These are phyloP conservation scores for Reticulascus tulasneorum DNA, from an alignment of 2,329 filamentous ascomycete species.

Conservation along the genomic window DNA sequence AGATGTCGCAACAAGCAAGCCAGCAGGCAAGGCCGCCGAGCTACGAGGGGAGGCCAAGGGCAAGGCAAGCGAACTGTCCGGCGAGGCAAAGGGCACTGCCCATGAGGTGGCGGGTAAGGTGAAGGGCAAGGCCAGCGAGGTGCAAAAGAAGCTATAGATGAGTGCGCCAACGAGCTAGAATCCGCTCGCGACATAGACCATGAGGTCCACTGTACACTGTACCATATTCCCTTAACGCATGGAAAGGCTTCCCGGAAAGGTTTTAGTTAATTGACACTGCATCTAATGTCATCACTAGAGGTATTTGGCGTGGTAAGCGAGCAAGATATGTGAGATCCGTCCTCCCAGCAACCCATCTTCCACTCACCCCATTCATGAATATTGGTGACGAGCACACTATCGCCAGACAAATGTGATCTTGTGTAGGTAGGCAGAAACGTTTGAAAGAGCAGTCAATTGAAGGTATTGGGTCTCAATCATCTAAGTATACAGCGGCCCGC, in stretches of 20 bases:
- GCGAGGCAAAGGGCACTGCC: slow-evolving; percentile 28
- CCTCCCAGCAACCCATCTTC: too few relatives aligned
- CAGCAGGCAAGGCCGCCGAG: slow-evolving; percentile 31
- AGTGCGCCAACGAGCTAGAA: background rate
- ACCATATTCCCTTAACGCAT: slow-evolving; percentile 8
- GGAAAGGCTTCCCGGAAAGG: slow-evolving; percentile 5
- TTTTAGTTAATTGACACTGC: slow-evolving; percentile 5
- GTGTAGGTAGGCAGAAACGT: too few relatives aligned
- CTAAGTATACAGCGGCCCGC: too few relatives aligned
- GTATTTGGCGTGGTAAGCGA: too few relatives aligned
- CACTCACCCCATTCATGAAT: too few relatives aligned
- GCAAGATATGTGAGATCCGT: too few relatives aligned
- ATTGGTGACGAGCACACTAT: too few relatives aligned
- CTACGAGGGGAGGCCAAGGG: slow-evolving; percentile 34
- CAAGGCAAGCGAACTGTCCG: slow-evolving; percentile 33
- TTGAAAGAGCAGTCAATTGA: too few relatives aligned
- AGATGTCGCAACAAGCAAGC: slow-evolving; percentile 31
- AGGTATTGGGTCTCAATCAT: too few relatives aligned
- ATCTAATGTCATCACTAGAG: slow-evolving; percentile 3
- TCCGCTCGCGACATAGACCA: background rate
- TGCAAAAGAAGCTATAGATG: slow-evolving; percentile 25
- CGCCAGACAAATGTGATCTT: too few relatives aligned
- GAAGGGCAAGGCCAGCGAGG: slow-evolving; percentile 38
- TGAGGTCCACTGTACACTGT: slow-evolving; percentile 6
- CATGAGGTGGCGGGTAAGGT: slow-evolving; percentile 34